Conservation (phyloP, 139 green algal genomes). For the Mychonastes homosphaera region DNA sequence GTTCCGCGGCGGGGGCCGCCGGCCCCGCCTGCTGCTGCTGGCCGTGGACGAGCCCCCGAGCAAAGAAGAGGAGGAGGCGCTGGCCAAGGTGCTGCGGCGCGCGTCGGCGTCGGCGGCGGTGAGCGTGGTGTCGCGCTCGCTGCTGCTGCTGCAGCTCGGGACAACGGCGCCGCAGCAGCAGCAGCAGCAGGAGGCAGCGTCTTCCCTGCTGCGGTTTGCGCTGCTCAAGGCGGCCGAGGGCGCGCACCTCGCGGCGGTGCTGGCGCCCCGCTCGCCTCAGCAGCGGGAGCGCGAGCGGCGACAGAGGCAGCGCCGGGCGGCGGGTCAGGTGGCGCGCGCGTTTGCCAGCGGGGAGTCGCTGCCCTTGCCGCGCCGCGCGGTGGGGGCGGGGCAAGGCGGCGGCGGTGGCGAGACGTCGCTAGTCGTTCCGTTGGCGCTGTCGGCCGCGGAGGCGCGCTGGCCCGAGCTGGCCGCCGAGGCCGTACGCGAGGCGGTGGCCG, state of each 20-base stretch:
- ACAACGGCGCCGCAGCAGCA: conserved; percentile 1
- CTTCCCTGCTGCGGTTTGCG: background rate
- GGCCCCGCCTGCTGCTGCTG: conserved; percentile 17
- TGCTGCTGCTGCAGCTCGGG: background rate
- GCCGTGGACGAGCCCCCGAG: conserved; percentile 11
- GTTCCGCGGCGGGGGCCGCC: background rate
- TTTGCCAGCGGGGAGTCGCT: no score
- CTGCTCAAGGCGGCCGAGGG: conserved; percentile 7
- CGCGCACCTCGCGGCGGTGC: background rate
- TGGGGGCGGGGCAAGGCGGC: no score
- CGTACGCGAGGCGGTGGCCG: no score
- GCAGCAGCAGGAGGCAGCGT: background rate
- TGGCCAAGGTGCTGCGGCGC: background rate
- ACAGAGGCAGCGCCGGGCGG: no score
- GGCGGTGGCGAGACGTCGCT: no score
- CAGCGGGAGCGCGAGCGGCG: no score
- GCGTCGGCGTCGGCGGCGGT: background rate
- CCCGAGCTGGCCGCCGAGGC: no score
- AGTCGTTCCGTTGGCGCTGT: no score
- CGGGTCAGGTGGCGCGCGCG: no score
- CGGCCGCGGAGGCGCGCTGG: no score
- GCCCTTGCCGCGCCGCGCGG: no score
- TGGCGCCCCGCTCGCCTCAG: no score
- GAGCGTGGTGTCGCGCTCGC: background rate
- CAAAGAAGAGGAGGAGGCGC: background rate